phyloP scores from a whole-genome alignment of 176 grass and related monocot species.

The Elymus sibiricus region DNA sequence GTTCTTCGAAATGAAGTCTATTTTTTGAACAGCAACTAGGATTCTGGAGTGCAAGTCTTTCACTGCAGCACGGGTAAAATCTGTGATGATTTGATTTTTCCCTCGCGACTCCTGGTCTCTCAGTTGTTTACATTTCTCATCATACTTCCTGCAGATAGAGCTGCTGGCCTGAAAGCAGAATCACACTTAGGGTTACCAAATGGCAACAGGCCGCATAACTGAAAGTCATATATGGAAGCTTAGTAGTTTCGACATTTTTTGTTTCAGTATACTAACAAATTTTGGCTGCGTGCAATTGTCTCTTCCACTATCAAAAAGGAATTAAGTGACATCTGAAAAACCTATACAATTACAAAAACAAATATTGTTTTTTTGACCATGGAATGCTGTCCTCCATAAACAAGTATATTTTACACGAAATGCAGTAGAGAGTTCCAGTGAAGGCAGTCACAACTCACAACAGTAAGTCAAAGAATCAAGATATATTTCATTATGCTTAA shows the following conservation, averaged over 20 bases:
- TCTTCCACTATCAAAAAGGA: background rate
- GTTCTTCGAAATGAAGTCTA: slow-evolving; percentile 56
- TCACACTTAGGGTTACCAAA: background rate
- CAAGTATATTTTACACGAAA: background rate
- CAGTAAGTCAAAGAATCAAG: background rate
- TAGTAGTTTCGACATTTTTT: background rate
- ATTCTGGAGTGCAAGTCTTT: slow-evolving; percentile 83
- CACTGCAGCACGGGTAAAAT: slow-evolving; percentile 54
- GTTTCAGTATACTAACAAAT: background rate
- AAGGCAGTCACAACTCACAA: background rate
- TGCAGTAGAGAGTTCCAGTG: background rate
- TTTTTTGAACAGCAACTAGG: slow-evolving; percentile 63
- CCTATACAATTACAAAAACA: background rate
- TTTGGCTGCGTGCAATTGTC: background rate
- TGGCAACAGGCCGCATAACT: background rate
- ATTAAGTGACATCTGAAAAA: background rate
- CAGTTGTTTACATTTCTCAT: slow-evolving; percentile 50
- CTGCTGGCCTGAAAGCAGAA: slow-evolving; percentile 53
- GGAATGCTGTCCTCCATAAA: background rate
- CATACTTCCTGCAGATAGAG: slow-evolving; percentile 52
- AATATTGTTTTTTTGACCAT: no score
- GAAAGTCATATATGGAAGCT: background rate
- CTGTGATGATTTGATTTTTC: slow-evolving; percentile 34
- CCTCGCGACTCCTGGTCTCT: slow-evolving; percentile 52
- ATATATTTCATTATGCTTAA: background rate